Conservation (phyloP, 2,329 filamentous ascomycete species). For the Pseudogymnoascus sp. region DNA sequence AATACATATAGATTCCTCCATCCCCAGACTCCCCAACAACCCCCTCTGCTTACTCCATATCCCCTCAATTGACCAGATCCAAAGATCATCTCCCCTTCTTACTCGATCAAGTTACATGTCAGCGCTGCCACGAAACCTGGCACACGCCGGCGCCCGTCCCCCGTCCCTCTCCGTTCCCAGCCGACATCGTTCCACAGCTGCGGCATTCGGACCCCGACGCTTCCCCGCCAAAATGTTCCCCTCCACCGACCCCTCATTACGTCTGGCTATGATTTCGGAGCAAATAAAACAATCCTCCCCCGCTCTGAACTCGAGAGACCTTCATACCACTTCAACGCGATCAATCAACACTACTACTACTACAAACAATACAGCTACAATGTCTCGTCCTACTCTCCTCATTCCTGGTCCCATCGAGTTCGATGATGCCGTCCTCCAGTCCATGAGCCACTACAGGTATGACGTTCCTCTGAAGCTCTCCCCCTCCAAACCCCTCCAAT, state of each 20-base stretch:
- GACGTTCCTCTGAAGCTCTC: background rate
- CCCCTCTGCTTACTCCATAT: background rate
- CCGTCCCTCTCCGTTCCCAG: constrained; percentile 2
- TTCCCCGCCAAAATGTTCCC: constrained; percentile 5
- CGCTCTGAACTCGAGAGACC: background rate
- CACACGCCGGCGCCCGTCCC: background rate
- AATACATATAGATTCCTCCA: background rate
- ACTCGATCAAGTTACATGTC: background rate
- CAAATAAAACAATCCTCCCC: background rate
- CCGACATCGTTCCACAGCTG: background rate
- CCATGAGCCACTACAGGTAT: constrained; percentile 91
- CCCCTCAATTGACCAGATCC: background rate
- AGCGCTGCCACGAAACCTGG: background rate
- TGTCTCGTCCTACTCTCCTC: constrained; percentile 36
- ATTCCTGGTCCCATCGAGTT: constrained; percentile 98
- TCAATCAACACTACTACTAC: background rate
- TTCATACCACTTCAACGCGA: background rate
- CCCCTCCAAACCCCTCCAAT: background rate
- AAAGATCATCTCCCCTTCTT: background rate
- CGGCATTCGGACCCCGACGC: background rate
- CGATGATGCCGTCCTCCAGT: constrained; percentile 89
- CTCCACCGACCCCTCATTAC: constrained; percentile 3
- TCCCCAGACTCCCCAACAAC: background rate
- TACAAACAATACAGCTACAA: background rate
- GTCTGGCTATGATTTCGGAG: background rate